Evolutionary conservation across 2,329 filamentous ascomycete genomes (phyloP), one percentile per base, ranked within the genome.

Genomic region (Scopulariopsis brevicaulis): DNA sequence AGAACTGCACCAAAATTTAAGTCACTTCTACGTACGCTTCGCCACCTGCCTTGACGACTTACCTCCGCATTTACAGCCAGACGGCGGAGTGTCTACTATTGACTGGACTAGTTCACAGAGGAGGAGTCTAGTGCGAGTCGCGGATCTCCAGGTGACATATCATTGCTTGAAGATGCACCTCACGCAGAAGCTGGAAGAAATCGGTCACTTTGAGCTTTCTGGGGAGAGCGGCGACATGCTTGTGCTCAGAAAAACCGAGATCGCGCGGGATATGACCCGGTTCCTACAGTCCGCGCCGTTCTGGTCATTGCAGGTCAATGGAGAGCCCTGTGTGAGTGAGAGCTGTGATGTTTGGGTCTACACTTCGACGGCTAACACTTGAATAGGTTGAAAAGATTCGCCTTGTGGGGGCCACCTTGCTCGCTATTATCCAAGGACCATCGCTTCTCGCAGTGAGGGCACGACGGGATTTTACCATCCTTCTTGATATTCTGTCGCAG

Each of bases 121-220:
- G 1, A 69, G 71, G 53, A 69, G 71, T 37, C 60, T 68, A 20
- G 72, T 74, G 14, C 74, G 76, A 53, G 68, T 66, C 12, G 71
- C 71, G 0, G 75, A 76, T 20, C 64, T 76, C 0, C 70, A 74
- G 25, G 69, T 72, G 8, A 71, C 72, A 0, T 65, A 70, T 20
- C 69, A 75, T 25, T 75, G 73, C n/a, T 59, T 76, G 5, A 65
- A 70, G 3, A 74, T 75, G 66, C 70, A 73, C 0, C 71, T 75
- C 14, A 66, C 66, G 1, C 69, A 71, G 18, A 70, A 70, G 20
- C 64, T 71, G 46, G 69, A 70, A n/a, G 66, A 68, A 1, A 57
- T 70, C 3, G 64, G 67, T 0, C 69, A 69, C 40, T 68, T 37
- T 14, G 34, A 37, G 67, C n/a, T 63, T 62, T 1, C 59, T 66